A percentile compares a stretch with the other conserved stretches of the same genome.
Evolutionary conservation across 345 rosid species (phyloP).

Genomic region (Populus ilicifolia): DNA sequence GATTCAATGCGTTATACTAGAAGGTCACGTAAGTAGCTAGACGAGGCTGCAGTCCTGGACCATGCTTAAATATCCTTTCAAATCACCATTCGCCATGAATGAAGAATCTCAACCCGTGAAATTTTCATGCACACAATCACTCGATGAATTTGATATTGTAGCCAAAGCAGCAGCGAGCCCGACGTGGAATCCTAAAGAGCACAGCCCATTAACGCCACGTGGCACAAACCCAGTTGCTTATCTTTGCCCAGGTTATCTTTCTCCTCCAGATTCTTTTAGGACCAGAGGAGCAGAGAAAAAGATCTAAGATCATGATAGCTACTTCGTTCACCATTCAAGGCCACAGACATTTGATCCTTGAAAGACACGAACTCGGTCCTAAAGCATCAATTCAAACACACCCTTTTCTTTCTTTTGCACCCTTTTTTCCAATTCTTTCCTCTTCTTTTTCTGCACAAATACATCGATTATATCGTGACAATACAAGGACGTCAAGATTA

Average conservation of each 20-base stretch:
- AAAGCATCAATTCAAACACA: not conserved
- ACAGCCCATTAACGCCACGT: conserved; percentile 21
- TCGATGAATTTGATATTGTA: not conserved
- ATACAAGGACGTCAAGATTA: not conserved
- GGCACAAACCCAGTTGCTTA: conserved; percentile 8
- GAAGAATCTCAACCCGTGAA: not conserved
- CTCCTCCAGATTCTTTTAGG: not conserved
- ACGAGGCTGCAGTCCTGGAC: not conserved
- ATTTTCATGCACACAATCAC: not conserved
- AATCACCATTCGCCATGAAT: not conserved
- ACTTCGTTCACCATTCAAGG: conserved; percentile 14
- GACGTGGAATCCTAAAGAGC: conserved; percentile 32
- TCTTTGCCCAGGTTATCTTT: conserved; percentile 5
- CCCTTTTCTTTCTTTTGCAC: not conserved
- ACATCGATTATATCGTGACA: not conserved
- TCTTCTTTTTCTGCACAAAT: not conserved
- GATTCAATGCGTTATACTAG: not conserved
- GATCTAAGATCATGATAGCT: conserved; percentile 28
- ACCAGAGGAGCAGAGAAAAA: conserved; percentile 20
- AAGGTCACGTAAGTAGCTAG: no score
- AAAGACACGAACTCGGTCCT: not conserved
- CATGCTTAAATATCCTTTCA: not conserved
- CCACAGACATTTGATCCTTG: conserved; percentile 41
- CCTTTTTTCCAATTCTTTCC: not conserved
- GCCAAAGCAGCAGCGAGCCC: not conserved